Evolutionary conservation across 306 rosid genomes (phyloP), one percentile per base, ranked within the genome.

Genomic region (Styphnolobium japonicum): DNA sequence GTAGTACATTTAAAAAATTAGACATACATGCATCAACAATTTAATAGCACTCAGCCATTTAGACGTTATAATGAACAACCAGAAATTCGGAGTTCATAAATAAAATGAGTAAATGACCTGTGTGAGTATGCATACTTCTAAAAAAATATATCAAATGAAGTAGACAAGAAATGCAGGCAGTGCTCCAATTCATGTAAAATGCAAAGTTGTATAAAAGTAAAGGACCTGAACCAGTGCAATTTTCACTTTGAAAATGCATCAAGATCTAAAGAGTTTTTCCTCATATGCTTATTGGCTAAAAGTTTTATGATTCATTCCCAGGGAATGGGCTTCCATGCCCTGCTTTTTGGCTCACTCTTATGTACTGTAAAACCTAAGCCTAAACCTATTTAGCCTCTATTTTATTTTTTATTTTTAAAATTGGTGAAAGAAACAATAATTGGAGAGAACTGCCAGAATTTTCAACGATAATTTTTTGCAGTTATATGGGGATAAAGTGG

Each of bases 111-210:
- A 75, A 45, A 65, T 52, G 65, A 66, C 39, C 22, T 8, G 27
- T 15, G 45, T 15, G 18, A 57, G 56, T 58, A 58, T 10, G 57
- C 56, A 51, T 22, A 57, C 40, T 37, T 61, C 5, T 10, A 45
- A 31, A 14, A 37, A 6, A 43, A 40, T 8, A 58, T 46, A 22
- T 19, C 10, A 67, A 74, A 67, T 6, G 19, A 51, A 42, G 11
- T 23, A 70, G 27, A 16, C 48, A 14, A 76, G n/a, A 72, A 83
- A 68, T 53, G 72, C 9, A 70, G 36, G 36, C 4, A 72, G 52
- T 46, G 66, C 29, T 25, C 12, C 11, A 16, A 14, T 65, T 48
- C 37, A 51, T 71, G 73, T 42, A 33, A 60, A 60, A 53, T 62
- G 67, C 8, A 51, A 61, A 48, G 25, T 49, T 61, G 53, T 69